These are phyloP conservation scores for Aspergillus olivimuriae DNA, from an alignment of 495 filamentous ascomycete genomes.

Conservation along the genomic window DNA sequence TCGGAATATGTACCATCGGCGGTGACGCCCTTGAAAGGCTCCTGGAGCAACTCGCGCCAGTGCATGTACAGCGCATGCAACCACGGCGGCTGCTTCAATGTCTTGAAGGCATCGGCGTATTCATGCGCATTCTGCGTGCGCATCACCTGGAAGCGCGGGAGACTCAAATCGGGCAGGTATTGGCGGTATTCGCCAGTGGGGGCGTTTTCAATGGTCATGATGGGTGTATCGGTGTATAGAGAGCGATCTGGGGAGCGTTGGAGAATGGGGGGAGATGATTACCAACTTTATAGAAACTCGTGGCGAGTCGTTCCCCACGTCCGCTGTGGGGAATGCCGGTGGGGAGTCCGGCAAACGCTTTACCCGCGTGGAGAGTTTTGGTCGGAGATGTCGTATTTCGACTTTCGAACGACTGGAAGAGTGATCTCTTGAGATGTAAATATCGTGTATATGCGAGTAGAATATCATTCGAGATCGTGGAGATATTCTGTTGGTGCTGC, in stretches of 20 bases:
- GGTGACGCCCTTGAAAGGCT: slow-evolving; percentile 68
- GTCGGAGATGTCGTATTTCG: too few relatives aligned
- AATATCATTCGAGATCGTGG: too few relatives aligned
- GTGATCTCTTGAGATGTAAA: too few relatives aligned
- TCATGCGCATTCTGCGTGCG: slow-evolving; percentile 57
- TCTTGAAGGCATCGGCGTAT: slow-evolving; percentile 56
- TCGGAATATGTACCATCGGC: slow-evolving; percentile 49
- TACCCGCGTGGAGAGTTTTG: not conserved
- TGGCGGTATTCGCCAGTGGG: slow-evolving; percentile 45
- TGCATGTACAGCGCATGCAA: slow-evolving; percentile 59
- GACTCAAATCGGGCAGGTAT: slow-evolving; percentile 55
- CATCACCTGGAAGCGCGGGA: slow-evolving; percentile 56
- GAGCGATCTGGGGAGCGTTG: not conserved
- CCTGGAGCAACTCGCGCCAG: slow-evolving; percentile 57
- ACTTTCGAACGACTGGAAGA: too few relatives aligned
- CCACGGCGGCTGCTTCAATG: slow-evolving; percentile 57
- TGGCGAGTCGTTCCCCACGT: not conserved
- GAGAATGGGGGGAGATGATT: not conserved
- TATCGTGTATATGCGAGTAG: too few relatives aligned
- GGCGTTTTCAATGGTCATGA: slow-evolving; percentile 7
- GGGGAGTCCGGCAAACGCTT: not conserved
- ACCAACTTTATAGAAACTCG: not conserved
- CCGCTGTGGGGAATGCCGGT: not conserved
- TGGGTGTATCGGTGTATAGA: not conserved
- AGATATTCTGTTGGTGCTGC: too few relatives aligned